These are phyloP conservation scores for Moesziomyces sp. DNA, from an alignment of 1,284 basidiomycete species.

Conservation along the genomic window DNA sequence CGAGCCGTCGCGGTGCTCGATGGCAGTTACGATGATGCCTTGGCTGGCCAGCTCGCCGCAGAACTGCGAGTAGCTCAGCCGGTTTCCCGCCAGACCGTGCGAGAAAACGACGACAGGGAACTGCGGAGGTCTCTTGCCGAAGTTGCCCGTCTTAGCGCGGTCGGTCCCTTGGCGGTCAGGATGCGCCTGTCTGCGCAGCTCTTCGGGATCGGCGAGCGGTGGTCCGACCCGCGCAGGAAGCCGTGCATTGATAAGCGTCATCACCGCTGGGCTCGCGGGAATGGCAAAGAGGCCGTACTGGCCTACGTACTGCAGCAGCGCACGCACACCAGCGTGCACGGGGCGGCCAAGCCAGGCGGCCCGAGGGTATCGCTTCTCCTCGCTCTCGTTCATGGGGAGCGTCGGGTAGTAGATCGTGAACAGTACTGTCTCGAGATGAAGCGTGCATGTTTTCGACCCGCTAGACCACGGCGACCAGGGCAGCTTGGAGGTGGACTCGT, in stretches of 20 bases:
- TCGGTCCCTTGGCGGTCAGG: conserved; percentile 3
- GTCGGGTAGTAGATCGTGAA: conserved; percentile 61
- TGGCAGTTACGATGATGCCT: conserved; percentile 69
- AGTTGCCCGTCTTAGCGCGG: conserved; percentile 31
- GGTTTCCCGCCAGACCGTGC: conserved; percentile 60
- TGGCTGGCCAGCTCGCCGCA: conserved; percentile 58
- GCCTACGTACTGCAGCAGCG: conserved; percentile 51
- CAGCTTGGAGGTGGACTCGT: conserved; percentile 2
- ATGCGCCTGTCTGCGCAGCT: conserved; percentile 17
- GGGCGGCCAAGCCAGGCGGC: conserved; percentile 58
- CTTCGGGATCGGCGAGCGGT: conserved; percentile 47
- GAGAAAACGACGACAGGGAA: conserved; percentile 62
- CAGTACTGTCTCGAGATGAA: conserved; percentile 58
- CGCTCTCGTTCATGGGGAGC: conserved; percentile 9
- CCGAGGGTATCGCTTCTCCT: conserved; percentile 29
- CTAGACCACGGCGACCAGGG: conserved; percentile 35
- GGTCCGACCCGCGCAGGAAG: conserved; percentile 43
- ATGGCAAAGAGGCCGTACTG: conserved; percentile 55
- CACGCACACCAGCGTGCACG: conserved; percentile 33
- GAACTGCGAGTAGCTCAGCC: conserved; percentile 59
- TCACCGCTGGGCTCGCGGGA: conserved; percentile 47
- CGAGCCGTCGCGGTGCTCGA: conserved; percentile 72
- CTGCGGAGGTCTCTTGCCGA: conserved; percentile 32
- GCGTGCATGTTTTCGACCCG: conserved; percentile 41
- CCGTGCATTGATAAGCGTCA: conserved; percentile 32